Percentiles rank a stretch among this genome's conserved stretches.
These are phyloP conservation scores for Yamadazyma sp. DNA, from an alignment of 1,139 yeast species.

Conservation along the genomic window DNA sequence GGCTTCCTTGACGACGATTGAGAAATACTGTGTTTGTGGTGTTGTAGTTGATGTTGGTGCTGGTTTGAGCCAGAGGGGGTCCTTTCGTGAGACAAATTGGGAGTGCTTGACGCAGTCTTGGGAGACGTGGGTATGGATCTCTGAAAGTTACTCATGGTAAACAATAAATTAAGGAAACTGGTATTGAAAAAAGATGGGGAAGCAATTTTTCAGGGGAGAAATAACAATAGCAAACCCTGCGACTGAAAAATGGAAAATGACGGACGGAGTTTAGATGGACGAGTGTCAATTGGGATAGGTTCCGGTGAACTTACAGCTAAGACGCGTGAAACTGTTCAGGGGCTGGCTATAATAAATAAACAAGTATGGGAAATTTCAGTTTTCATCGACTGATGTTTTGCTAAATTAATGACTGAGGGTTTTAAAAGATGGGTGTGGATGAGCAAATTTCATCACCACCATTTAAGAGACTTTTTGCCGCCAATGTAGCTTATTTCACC, in stretches of 20 bases:
- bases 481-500: no score
- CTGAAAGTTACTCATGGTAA: constrained; percentile 13
- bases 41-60: constrained; percentile 4
- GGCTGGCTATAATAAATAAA: no score
- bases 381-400: constrained; percentile 3
- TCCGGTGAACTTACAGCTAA: no score
- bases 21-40: constrained; percentile 4
- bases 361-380: neutral
- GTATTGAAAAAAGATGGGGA: neutral
- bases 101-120: constrained; percentile 8
- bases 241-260: neutral
- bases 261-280: no score
- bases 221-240: neutral
- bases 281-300: no score
- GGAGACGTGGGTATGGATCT: constrained; percentile 18
- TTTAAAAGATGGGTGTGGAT: neutral
- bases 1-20: constrained; percentile 46
- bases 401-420: constrained; percentile 2
- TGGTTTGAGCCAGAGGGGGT: constrained; percentile 6
- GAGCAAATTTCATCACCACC: no score
- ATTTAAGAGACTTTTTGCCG: no score
- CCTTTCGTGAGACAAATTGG: constrained; percentile 11
- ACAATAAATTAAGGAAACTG: neutral
- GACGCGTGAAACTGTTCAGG: neutral
- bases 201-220: constrained; percentile 1